Evolutionary conservation across 768 basidiomycete species (phyloP).

Genomic region (Lentinula aciculospora): DNA sequence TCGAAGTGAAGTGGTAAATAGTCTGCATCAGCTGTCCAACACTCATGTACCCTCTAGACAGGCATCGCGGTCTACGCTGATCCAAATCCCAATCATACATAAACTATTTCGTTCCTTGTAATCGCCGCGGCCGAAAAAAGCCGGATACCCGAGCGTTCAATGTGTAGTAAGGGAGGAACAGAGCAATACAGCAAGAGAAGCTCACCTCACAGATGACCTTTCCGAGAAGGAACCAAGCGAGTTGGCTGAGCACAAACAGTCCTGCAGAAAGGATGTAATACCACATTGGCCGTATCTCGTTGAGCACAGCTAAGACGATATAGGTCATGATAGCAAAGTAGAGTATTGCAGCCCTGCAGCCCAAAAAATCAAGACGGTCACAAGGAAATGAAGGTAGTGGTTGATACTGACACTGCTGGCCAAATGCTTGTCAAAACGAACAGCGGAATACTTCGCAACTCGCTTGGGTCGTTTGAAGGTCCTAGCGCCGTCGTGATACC

Average conservation of each 20-base stretch:
- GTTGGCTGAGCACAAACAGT: constrained; percentile 75
- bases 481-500: constrained; percentile 58
- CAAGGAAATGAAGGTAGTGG: background rate
- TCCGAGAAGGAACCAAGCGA: constrained; percentile 77
- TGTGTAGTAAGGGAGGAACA: background rate
- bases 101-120: too few relatives aligned
- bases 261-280: constrained; percentile 71
- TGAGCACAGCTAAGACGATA: constrained; percentile 70
- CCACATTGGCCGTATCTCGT: constrained; percentile 75
- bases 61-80: too few relatives aligned
- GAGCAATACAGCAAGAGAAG: background rate
- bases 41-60: too few relatives aligned
- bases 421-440: constrained; percentile 80
- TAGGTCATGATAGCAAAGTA: constrained; percentile 77
- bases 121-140: background rate
- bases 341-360: constrained; percentile 50
- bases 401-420: constrained; percentile 61
- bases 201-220: constrained; percentile 66
- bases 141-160: background rate
- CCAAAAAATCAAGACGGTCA: background rate
- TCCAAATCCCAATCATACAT: too few relatives aligned
- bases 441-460: constrained; percentile 63
- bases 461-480: constrained; percentile 47
- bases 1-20: too few relatives aligned
- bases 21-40: too few relatives aligned